These are phyloP conservation scores for Neonectria magnoliae DNA, from an alignment of 2,329 filamentous ascomycete species.

Conservation along the genomic window DNA sequence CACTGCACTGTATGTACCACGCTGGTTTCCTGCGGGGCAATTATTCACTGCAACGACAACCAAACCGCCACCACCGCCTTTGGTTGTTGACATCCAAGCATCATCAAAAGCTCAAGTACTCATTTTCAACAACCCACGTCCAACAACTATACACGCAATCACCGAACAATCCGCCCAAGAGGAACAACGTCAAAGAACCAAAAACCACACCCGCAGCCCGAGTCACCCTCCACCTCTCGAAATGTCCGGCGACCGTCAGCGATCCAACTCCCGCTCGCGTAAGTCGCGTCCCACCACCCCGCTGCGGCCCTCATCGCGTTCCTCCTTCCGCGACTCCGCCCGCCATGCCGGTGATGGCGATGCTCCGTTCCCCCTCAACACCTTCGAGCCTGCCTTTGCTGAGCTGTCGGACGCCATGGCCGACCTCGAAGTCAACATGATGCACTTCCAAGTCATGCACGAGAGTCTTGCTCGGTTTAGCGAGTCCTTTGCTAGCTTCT, in stretches of 20 bases:
- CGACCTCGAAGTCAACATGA: slow-evolving; percentile 95
- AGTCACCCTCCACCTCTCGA: not conserved
- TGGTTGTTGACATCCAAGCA: slow-evolving; percentile 7
- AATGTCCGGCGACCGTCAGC: slow-evolving; percentile 46
- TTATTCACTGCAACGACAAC: not conserved
- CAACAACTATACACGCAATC: not conserved
- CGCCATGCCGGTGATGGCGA: slow-evolving; percentile 62
- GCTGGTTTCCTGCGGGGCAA: slow-evolving; percentile 1
- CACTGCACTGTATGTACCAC: slow-evolving; percentile 9
- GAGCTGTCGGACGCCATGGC: slow-evolving; percentile 95
- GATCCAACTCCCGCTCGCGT: slow-evolving; percentile 69
- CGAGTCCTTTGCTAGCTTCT: slow-evolving; percentile 93
- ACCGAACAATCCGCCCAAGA: not conserved
- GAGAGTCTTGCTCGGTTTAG: slow-evolving; percentile 92
- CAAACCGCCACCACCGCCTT: not conserved
- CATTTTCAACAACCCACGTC: not conserved
- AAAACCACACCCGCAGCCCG: not conserved
- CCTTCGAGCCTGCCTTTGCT: slow-evolving; percentile 89
- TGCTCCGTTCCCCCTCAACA: slow-evolving; percentile 76
- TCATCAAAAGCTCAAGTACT: not conserved
- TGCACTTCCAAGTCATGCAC: slow-evolving; percentile 97
- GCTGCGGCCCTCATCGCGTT: slow-evolving; percentile 87
- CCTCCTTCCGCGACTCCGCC: slow-evolving; percentile 83
- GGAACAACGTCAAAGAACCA: not conserved
- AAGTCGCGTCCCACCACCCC: slow-evolving; percentile 89